A percentile compares a stretch with the other conserved stretches of the same genome.
These are phyloP conservation scores for Candolleomyces aberdarensis DNA, from an alignment of 768 basidiomycete species.

Conservation along the genomic window DNA sequence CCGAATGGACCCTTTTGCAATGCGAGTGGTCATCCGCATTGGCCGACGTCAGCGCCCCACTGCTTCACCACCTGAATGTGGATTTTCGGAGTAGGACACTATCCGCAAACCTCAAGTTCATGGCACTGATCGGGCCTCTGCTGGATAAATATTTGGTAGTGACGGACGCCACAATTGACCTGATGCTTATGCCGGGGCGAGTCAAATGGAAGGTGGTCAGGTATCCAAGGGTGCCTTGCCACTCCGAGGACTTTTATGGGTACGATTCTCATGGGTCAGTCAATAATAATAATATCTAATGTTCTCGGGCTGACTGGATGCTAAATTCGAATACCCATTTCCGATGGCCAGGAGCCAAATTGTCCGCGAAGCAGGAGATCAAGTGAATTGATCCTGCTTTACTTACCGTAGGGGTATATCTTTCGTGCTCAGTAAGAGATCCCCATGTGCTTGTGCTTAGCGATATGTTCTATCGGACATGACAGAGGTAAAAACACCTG, in stretches of 20 bases:
- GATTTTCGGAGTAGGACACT: no score
- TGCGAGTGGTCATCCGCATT: no score
- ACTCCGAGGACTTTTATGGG: not conserved
- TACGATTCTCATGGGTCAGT: not conserved
- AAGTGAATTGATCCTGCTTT: not conserved
- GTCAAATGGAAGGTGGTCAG: not conserved
- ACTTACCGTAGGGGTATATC: no score
- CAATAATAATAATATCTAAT: not conserved
- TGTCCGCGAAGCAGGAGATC: not conserved
- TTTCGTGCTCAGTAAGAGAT: no score
- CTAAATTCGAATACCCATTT: not conserved
- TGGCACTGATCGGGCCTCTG: no score
- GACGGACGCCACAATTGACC: no score
- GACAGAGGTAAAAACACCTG: no score
- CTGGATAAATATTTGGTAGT: no score
- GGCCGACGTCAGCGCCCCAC: no score
- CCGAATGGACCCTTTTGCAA: no score
- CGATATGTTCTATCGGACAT: not conserved
- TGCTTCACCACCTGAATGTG: no score
- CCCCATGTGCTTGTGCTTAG: conserved; percentile 1
- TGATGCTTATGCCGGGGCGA: not conserved
- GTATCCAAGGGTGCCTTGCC: not conserved
- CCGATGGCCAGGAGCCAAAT: not conserved
- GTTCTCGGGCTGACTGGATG: not conserved
- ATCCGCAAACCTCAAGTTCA: no score